phyloP scores from a whole-genome alignment of 257 asterid genomes.

The Nemophila menziesii region DNA sequence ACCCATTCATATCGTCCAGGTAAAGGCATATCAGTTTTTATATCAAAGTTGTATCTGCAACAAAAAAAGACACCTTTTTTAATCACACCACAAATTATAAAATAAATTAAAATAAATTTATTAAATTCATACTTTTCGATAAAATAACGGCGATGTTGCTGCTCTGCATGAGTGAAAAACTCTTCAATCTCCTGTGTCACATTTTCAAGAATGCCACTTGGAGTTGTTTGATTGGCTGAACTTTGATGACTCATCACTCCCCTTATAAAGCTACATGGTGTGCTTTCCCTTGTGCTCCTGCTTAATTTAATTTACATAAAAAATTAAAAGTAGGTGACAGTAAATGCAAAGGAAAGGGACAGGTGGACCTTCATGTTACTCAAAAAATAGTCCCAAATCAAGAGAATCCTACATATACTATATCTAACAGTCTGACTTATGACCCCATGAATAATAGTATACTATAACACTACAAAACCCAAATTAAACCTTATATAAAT shows the following conservation, averaged over 20 bases:
- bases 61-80: background rate
- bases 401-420: constrained; percentile 1
- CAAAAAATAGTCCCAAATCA: constrained; percentile 4
- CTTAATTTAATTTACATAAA: too few species aligned
- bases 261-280: constrained; percentile 45
- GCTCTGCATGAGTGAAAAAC: constrained; percentile 41
- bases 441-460: constrained; percentile 12
- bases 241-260: constrained; percentile 30
- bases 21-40: constrained; percentile 38
- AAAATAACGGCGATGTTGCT: constrained; percentile 39
- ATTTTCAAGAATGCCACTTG: constrained; percentile 19
- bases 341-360: background rate
- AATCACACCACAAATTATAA: background rate
- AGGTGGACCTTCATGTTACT: background rate
- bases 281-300: constrained; percentile 59
- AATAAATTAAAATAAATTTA: background rate
- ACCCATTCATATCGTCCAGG: constrained; percentile 81
- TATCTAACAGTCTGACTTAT: background rate
- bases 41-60: constrained; percentile 67
- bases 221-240: constrained; percentile 21
- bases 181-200: constrained; percentile 46
- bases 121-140: constrained; percentile 39
- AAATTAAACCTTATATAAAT: background rate
- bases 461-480: constrained; percentile 6
- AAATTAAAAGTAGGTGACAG: background rate